Base-by-base conservation (phyloP, 805 yeast species). In the Schwanniomyces polymorphus region DNA sequence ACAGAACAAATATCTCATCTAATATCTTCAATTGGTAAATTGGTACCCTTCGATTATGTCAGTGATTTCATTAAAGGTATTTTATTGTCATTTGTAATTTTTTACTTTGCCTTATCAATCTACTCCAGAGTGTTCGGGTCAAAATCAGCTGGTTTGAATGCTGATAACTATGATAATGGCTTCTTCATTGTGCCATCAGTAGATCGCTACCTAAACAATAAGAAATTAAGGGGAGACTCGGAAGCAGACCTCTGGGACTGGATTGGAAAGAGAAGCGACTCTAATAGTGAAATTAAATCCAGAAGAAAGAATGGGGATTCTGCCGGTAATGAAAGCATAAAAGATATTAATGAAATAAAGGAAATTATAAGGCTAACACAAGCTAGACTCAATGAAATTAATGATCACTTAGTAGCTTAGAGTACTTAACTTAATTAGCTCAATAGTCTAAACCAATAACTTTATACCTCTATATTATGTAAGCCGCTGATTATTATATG, bases 221-320 rank as follows among this genome's bases (percentile, higher is more conserved):
- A 51, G 34, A 43, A 68, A 49, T 47, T 67, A 50, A 55, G 64
- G 16, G 55, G 69, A 49, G 70, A 73, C 46, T 79, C 82, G 49
- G 91, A 88, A 63, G 71, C 76, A 14, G 75, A 76, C 21, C 59
- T 88, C 38, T 88, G 94, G 94, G 76, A 80, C 40, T 88, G 96
- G 96, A 73, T 88, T 44, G 67, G 68, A 27, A 62, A 62, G 3
- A 48, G 75, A 41, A 68, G 72, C 46, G 59, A 57, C 1, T 55
- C 49, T 21, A 50, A 53, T 37, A 43, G 38, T 18, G 38, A 48
- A 3, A 7, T 21, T 16, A 16, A 31, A 4, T 7, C 21, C 9
- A 27, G 35, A 14, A 18, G 12, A n/a, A 23, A 21, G 21, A 21
- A 37, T 37, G 39, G 27, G 2, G 39, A n/a, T 5, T 6, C 39